A percentile compares a stretch with the other conserved stretches of the same genome.
These are phyloP conservation scores for Thymus mandschuricus DNA, from an alignment of 257 asterid genomes.

Conservation along the genomic window DNA sequence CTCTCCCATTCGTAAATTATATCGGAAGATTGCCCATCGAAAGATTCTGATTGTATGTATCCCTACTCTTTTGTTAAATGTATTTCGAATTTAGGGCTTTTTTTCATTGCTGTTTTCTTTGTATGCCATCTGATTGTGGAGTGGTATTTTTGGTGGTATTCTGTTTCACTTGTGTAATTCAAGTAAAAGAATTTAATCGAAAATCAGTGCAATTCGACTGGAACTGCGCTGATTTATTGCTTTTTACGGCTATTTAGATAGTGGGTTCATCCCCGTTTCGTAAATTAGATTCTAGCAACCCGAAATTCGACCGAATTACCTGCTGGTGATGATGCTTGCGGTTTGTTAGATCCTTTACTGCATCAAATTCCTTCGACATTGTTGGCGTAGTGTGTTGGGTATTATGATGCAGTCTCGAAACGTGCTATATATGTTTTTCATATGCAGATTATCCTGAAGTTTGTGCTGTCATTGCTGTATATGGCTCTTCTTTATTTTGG, in stretches of 20 bases:
- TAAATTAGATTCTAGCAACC: too few species aligned
- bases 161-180: neutral
- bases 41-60: neutral
- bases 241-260: too few species aligned
- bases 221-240: neutral
- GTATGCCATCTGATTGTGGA: neutral
- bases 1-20: neutral
- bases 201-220: neutral
- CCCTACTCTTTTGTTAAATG: neutral
- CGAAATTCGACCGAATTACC: too few species aligned
- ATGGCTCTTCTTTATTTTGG: neutral
- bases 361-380: neutral
- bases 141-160: neutral
- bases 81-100: constrained; percentile 1
- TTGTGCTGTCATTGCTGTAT: too few species aligned
- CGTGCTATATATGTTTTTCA: neutral
- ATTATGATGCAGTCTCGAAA: neutral
- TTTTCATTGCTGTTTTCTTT: neutral
- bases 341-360: neutral
- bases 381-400: neutral
- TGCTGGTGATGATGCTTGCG: too few species aligned
- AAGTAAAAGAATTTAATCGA: neutral
- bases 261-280: neutral
- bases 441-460: too few species aligned
- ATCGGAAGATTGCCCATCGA: neutral